These are phyloP conservation scores for Populus ilicifolia DNA, from an alignment of 345 rosid species.

Conservation along the genomic window DNA sequence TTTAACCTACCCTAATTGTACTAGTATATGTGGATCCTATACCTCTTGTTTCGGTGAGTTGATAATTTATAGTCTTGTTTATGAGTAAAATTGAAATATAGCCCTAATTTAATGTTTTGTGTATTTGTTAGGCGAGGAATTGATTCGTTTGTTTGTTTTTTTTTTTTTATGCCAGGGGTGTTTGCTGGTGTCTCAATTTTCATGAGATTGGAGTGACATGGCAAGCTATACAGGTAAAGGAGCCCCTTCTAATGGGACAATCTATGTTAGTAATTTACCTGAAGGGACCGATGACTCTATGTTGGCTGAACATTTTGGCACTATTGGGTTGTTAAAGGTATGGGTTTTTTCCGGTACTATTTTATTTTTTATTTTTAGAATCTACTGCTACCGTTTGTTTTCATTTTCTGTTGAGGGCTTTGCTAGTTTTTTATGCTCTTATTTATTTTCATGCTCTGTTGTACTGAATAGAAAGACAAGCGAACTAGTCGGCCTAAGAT, in stretches of 20 bases:
- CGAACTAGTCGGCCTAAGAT: slow-evolving; percentile 87
- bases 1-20: no score
- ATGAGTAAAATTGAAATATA: no score
- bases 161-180: not conserved
- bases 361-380: not conserved
- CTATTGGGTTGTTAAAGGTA: slow-evolving; percentile 95
- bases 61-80: no score
- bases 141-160: not conserved
- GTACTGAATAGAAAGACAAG: slow-evolving; percentile 63
- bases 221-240: slow-evolving; percentile 60
- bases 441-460: not conserved
- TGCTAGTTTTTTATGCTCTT: not conserved
- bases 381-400: not conserved
- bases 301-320: slow-evolving; percentile 90
- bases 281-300: slow-evolving; percentile 77
- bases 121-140: not conserved
- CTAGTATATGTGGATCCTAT: no score
- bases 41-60: no score
- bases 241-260: slow-evolving; percentile 60
- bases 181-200: not conserved
- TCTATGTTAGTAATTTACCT: slow-evolving; percentile 85
- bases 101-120: not conserved
- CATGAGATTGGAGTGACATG: slow-evolving; percentile 58
- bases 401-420: not conserved
- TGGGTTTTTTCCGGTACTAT: slow-evolving; percentile 9